These are phyloP conservation scores for Podospora pseudopauciseta DNA, from an alignment of 495 filamentous ascomycete species.

Conservation along the genomic window DNA sequence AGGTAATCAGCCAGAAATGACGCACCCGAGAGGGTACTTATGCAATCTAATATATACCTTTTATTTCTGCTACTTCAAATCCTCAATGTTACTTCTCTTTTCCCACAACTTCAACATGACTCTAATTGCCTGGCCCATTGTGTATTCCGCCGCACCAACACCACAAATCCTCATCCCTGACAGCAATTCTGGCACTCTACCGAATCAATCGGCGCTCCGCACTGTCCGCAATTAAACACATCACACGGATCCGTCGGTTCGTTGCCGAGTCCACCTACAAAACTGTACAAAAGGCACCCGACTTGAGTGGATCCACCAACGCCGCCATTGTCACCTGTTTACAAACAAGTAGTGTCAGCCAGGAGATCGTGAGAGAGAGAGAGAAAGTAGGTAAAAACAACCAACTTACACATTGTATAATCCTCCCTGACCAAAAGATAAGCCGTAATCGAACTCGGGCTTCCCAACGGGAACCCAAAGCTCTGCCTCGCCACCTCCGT, in stretches of 20 bases:
- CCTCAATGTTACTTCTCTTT: conserved; percentile 4
- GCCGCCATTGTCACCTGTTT: conserved; percentile 14
- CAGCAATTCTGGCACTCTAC: not conserved
- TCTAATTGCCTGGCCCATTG: conserved; percentile 5
- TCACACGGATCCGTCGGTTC: not conserved
- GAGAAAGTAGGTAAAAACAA: no score
- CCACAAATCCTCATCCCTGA: not conserved
- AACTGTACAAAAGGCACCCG: conserved; percentile 13
- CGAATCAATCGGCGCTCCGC: conserved; percentile 7
- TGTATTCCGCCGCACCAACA: not conserved
- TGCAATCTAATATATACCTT: no score
- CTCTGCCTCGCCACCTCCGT: conserved; percentile 12
- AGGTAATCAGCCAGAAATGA: no score
- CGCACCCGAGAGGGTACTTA: no score
- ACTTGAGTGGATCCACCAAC: conserved; percentile 10
- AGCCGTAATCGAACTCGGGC: conserved; percentile 7
- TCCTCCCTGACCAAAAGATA: conserved; percentile 16
- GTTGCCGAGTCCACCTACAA: conserved; percentile 12
- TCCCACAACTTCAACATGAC: conserved; percentile 6
- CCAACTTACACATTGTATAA: conserved; percentile 13
- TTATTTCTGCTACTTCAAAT: not conserved
- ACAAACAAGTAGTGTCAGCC: conserved; percentile 4
- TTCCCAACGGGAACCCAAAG: conserved; percentile 13
- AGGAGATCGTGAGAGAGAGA: not conserved
- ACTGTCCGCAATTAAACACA: not conserved